A percentile compares a stretch with the other conserved stretches of the same genome.
Conservation (phyloP, 129 eudicot species). For the Escallonia rubra region DNA sequence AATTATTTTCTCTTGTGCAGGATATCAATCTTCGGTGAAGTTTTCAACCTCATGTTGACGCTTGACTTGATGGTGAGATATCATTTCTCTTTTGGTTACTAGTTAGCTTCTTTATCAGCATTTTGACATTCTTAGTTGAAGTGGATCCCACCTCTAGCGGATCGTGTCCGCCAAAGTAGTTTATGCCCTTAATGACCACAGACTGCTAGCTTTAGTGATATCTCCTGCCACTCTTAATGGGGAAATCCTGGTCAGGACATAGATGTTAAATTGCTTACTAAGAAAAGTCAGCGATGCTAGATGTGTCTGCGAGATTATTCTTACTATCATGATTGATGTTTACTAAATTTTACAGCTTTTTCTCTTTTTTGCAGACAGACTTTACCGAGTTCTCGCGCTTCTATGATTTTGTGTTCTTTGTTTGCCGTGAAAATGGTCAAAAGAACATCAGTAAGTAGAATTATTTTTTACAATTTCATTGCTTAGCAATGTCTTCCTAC, state of each 20-base stretch:
- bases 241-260: neutral
- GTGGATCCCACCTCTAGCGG: neutral
- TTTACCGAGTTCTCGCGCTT: conserved; percentile 77
- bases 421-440: conserved; percentile 95
- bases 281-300: no score
- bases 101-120: neutral
- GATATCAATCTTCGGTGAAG: conserved; percentile 58
- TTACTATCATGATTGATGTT: no score
- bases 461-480: neutral
- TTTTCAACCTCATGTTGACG: conserved; percentile 55
- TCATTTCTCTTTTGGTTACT: neutral
- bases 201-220: neutral
- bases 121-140: no score
- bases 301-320: no score
- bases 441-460: conserved; percentile 73
- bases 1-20: conserved; percentile 22
- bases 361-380: conserved; percentile 47
- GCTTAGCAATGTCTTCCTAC: conserved; percentile 3
- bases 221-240: neutral
- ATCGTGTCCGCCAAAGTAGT: neutral
- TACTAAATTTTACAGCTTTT: neutral
- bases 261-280: neutral
- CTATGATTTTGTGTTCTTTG: conserved; percentile 88
- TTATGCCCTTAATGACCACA: neutral
- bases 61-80: conserved; percentile 59